Evolutionary conservation across 2,329 filamentous ascomycete genomes (phyloP).

Genomic region (Xylariaceae sp.): DNA sequence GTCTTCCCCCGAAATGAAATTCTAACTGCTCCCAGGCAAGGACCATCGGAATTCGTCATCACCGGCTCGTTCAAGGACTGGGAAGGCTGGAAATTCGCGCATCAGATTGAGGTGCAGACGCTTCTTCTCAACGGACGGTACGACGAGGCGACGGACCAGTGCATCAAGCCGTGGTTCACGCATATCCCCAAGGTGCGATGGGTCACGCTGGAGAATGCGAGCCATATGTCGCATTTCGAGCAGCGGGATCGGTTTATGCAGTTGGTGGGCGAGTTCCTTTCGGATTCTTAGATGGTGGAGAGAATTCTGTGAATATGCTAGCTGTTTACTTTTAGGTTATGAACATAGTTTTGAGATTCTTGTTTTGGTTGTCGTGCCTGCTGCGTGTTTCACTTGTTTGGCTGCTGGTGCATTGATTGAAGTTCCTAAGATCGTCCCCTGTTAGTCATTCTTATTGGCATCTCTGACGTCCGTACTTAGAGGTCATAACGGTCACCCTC

Average conservation of each 20-base stretch:
- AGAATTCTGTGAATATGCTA: too few relatives aligned
- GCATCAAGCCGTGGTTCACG: conserved; percentile 27
- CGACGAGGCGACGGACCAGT: conserved; percentile 29
- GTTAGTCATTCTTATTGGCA: too few relatives aligned
- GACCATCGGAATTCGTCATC: conserved; percentile 28
- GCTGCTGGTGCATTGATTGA: too few relatives aligned
- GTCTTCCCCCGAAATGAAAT: neutral
- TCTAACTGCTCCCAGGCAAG: conserved; percentile 22
- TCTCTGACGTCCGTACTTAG: too few relatives aligned
- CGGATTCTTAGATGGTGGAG: neutral
- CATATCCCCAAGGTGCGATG: conserved; percentile 28
- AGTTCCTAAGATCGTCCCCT: too few relatives aligned
- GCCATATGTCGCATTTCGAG: conserved; percentile 17
- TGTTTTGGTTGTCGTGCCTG: too few relatives aligned
- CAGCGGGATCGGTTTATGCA: neutral
- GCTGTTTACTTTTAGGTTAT: too few relatives aligned
- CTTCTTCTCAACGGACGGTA: conserved; percentile 18
- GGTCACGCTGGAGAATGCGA: conserved; percentile 27
- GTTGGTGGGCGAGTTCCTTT: neutral
- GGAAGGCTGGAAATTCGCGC: conserved; percentile 16
- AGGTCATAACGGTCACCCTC: too few relatives aligned
- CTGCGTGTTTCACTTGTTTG: too few relatives aligned
- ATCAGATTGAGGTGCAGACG: conserved; percentile 13
- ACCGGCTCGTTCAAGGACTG: conserved; percentile 19
- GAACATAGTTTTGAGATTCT: too few relatives aligned